phyloP scores from a whole-genome alignment of 129 eudicot species.

The Tagetes patula region DNA sequence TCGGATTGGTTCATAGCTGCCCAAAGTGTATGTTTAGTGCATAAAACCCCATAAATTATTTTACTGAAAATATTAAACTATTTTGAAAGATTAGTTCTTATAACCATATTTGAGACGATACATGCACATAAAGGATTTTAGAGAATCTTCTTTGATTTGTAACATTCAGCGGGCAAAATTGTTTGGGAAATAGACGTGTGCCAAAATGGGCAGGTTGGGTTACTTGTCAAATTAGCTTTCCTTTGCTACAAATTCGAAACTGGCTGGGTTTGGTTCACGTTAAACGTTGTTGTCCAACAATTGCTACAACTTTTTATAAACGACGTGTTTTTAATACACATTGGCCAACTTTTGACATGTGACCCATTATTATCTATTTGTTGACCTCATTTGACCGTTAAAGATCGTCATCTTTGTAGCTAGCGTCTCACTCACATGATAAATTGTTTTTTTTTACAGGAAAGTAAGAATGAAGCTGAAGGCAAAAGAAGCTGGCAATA shows the following conservation, averaged over 20 bases:
- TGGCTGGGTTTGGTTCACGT: neutral
- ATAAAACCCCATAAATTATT: neutral
- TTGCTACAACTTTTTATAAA: no score
- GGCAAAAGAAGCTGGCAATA: conserved; percentile 73
- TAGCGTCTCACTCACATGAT: neutral
- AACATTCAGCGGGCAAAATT: neutral
- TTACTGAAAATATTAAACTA: neutral
- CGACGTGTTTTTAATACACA: neutral
- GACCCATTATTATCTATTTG: neutral
- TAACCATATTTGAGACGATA: neutral
- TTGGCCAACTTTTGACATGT: neutral
- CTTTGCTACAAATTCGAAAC: neutral
- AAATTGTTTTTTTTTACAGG: conserved; percentile 43
- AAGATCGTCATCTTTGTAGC: neutral
- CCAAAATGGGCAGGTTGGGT: neutral
- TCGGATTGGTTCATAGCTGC: neutral
- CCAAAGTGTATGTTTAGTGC: neutral
- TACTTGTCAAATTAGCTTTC: neutral
- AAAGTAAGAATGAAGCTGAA: conserved; percentile 56
- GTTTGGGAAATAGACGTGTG: neutral
- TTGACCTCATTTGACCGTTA: neutral
- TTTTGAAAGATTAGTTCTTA: neutral
- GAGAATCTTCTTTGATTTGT: neutral
- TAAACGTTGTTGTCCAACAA: no score
- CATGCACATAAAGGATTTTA: neutral